A percentile compares a stretch with the other conserved stretches of the same genome.
These are phyloP conservation scores for Solanum okadae DNA, from an alignment of 257 asterid species.

Conservation along the genomic window DNA sequence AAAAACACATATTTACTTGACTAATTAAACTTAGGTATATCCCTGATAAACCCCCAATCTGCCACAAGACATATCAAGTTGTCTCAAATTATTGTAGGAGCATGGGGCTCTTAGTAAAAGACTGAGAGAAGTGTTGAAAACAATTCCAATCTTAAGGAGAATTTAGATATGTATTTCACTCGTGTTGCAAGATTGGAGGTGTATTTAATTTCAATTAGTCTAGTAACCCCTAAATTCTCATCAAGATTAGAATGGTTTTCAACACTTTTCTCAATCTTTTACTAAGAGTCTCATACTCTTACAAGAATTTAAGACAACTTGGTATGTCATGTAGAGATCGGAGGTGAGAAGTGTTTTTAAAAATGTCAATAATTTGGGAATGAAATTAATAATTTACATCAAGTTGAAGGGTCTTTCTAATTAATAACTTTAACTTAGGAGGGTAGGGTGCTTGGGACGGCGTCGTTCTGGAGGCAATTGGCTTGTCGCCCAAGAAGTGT, in stretches of 20 bases:
- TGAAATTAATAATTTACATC: no score
- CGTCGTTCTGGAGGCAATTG: background rate
- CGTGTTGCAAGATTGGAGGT: background rate
- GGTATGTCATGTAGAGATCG: background rate
- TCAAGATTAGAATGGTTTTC: background rate
- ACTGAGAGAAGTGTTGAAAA: background rate
- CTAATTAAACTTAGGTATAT: background rate
- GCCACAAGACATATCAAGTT: background rate
- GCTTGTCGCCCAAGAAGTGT: constrained; percentile 4
- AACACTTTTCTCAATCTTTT: background rate
- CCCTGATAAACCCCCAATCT: no score
- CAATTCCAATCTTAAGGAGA: no score
- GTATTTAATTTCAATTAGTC: no score
- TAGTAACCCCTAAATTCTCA: background rate
- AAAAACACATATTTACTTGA: no score
- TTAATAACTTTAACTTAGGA: background rate
- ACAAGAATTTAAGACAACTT: no score
- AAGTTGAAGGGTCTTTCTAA: background rate
- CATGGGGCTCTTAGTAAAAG: no score
- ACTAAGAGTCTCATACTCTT: background rate
- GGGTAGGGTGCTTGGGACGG: background rate
- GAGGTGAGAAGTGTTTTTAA: no score
- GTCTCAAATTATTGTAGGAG: background rate
- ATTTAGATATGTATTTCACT: background rate
- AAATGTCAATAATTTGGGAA: rapidly evolving